Conservation (phyloP, 208 protist genomes). For the Eutreptiella sp. region DNA sequence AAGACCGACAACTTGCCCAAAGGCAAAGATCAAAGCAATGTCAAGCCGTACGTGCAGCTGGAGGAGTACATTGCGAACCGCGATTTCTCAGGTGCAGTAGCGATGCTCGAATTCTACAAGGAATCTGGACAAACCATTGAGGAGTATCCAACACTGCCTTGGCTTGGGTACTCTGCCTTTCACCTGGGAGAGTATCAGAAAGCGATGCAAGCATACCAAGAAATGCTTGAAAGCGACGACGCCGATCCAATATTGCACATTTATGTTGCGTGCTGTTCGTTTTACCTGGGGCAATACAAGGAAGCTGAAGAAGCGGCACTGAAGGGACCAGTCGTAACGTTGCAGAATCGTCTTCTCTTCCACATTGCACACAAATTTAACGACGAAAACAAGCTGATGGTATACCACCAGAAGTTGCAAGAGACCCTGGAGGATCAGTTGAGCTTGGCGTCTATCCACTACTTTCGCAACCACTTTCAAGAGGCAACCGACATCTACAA, state of each 20-base stretch:
- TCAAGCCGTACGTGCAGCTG: too few relatives aligned
- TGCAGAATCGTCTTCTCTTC: constrained; percentile 88
- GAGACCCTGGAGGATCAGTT: constrained; percentile 82
- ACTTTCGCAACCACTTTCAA: constrained; percentile 86
- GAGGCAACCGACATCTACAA: constrained; percentile 96
- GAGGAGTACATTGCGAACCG: constrained; percentile 71
- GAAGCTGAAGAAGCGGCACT: constrained; percentile 79
- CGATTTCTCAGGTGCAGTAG: constrained; percentile 76
- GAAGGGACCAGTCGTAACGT: constrained; percentile 56
- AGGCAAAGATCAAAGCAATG: too few relatives aligned
- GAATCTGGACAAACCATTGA: constrained; percentile 57
- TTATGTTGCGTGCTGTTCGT: constrained; percentile 71
- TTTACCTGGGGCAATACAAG: constrained; percentile 66
- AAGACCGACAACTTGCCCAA: too few relatives aligned
- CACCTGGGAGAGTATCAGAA: constrained; percentile 87
- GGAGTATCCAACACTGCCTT: constrained; percentile 62
- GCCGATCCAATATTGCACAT: constrained; percentile 60
- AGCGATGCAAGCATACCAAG: constrained; percentile 79
- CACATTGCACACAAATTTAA: constrained; percentile 83
- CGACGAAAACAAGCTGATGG: constrained; percentile 84
- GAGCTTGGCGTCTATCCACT: constrained; percentile 87
- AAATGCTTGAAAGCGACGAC: constrained; percentile 55
- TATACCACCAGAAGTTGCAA: constrained; percentile 79
- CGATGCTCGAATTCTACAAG: constrained; percentile 81
- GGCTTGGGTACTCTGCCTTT: constrained; percentile 87